Conservation (phyloP, 495 filamentous ascomycete genomes). For the Lasiosphaeria ovina region DNA sequence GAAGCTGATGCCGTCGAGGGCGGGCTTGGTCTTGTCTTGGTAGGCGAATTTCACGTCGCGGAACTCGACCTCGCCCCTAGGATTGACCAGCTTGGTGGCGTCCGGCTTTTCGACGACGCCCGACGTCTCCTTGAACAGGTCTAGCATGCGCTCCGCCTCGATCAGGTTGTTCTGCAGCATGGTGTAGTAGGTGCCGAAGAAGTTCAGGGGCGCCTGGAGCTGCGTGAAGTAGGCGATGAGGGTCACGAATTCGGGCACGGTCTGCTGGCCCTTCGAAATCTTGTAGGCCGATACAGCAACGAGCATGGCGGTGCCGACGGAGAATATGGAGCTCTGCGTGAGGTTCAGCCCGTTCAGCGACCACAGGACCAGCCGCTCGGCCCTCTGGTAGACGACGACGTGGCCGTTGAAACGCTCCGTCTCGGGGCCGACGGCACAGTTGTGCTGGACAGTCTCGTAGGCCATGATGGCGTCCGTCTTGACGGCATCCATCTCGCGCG, state of each 20-base stretch:
- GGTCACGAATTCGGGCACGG: slow-evolving; percentile 75
- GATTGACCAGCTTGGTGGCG: slow-evolving; percentile 52
- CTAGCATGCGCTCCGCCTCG: slow-evolving; percentile 85
- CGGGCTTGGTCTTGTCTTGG: slow-evolving; percentile 61
- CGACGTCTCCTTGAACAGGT: slow-evolving; percentile 86
- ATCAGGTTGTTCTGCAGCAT: slow-evolving; percentile 92
- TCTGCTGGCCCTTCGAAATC: slow-evolving; percentile 66
- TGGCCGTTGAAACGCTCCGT: slow-evolving; percentile 75
- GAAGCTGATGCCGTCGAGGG: slow-evolving; percentile 76
- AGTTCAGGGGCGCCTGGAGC: slow-evolving; percentile 89
- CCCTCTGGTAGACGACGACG: slow-evolving; percentile 72
- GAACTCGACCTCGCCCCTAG: slow-evolving; percentile 76
- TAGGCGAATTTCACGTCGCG: slow-evolving; percentile 84
- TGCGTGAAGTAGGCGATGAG: slow-evolving; percentile 90
- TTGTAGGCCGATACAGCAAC: slow-evolving; percentile 88
- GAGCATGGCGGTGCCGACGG: slow-evolving; percentile 78
- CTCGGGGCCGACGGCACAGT: slow-evolving; percentile 89
- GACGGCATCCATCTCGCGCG: slow-evolving; percentile 87
- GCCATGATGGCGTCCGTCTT: slow-evolving; percentile 95
- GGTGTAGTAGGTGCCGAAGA: slow-evolving; percentile 94
- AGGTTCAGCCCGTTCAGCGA: slow-evolving; percentile 88
- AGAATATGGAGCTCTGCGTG: slow-evolving; percentile 76
- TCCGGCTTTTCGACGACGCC: slow-evolving; percentile 68
- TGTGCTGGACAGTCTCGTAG: slow-evolving; percentile 97
- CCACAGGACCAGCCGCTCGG: slow-evolving; percentile 77